Evolutionary conservation across 768 basidiomycete species (phyloP), one percentile per base, ranked within the genome.

Genomic region (Amylocystis lapponica): DNA sequence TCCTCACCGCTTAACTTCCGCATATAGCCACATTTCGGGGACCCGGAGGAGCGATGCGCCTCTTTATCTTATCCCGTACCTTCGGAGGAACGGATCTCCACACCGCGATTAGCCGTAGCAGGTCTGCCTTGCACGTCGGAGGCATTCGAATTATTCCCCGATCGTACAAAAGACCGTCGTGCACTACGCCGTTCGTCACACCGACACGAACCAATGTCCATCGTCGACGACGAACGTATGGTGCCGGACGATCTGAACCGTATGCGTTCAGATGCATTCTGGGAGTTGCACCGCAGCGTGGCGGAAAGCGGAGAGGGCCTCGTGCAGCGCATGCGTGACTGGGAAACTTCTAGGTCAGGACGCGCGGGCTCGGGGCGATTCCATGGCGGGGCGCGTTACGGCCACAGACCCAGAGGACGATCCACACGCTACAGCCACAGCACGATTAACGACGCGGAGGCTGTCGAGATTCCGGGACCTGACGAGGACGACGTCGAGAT

Each of bases 321-420:
- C 36, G 72, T 87, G 11, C 74, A 69, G 43, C 78, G 80, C 39
- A 86, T 87, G 84, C 80, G 80, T 43, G 78, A 84, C 50, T 82
- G 79, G 56, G 84, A 86, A 59, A 62, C 68, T 37, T 67, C 69
- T 20, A 68, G 77, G 43, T 72, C 72, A 27, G 63, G 64, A 21
- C 21, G n/a, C n/a, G n/a, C n/a, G n/a, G n/a, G n/a, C 40, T 14
- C 35, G n/a, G 26, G 44, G 32, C 32, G 5, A 33, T n/a, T n/a
- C n/a, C n/a, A n/a, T n/a, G n/a, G n/a, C n/a, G n/a, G n/a, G n/a
- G n/a, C n/a, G n/a, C n/a, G n/a, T n/a, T n/a, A n/a, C n/a, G 7
- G 32, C 19, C 32, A 33, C 14, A 19, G 32, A 33, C 32, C 32
- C 14, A 33, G 30, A 19, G 9, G 19, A 30, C 45, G 50, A 16